Conservation (phyloP, 352 stramenopile genomes). For the Phytophthora cajani region DNA sequence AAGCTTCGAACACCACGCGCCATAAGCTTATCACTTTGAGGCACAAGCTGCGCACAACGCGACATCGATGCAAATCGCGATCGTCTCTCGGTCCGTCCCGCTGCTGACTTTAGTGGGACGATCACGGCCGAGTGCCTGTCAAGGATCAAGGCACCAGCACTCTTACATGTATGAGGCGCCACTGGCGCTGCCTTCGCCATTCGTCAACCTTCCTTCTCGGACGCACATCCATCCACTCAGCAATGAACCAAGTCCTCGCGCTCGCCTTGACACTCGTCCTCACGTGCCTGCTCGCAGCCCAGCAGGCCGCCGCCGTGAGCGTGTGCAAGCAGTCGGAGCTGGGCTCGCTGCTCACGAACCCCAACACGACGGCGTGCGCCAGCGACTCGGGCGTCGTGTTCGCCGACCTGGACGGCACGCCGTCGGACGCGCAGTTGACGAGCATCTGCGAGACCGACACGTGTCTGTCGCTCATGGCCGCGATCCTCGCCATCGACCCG, state of each 20-base stretch:
- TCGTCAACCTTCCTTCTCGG: slow-evolving; percentile 12
- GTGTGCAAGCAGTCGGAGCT: slow-evolving; percentile 35
- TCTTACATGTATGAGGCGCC: slow-evolving; percentile 3
- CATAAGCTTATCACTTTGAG: too few relatives aligned
- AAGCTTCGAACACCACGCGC: too few relatives aligned
- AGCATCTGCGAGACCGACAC: slow-evolving; percentile 36
- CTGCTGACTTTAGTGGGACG: slow-evolving; percentile 30
- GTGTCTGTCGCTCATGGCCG: slow-evolving; percentile 38
- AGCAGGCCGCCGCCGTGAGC: slow-evolving; percentile 8
- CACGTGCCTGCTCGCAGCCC: not conserved
- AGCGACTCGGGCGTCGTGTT: slow-evolving; percentile 38
- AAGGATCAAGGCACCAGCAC: not conserved
- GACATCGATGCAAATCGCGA: slow-evolving; percentile 1
- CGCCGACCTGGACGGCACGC: slow-evolving; percentile 22
- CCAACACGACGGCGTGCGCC: slow-evolving; percentile 38
- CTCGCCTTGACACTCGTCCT: slow-evolving; percentile 13
- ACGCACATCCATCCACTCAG: not conserved
- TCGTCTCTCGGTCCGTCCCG: slow-evolving; percentile 9
- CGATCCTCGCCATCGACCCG: slow-evolving; percentile 45
- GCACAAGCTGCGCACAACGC: too few relatives aligned
- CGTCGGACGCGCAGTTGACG: slow-evolving; percentile 36
- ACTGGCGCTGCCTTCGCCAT: slow-evolving; percentile 6
- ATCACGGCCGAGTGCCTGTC: slow-evolving; percentile 1
- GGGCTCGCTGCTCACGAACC: slow-evolving; percentile 37
- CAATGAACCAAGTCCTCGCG: slow-evolving; percentile 18